Percentiles rank a stretch among this genome's conserved stretches.
These are phyloP conservation scores for Przewalskia tangutica DNA, from an alignment of 257 asterid species.

Conservation along the genomic window DNA sequence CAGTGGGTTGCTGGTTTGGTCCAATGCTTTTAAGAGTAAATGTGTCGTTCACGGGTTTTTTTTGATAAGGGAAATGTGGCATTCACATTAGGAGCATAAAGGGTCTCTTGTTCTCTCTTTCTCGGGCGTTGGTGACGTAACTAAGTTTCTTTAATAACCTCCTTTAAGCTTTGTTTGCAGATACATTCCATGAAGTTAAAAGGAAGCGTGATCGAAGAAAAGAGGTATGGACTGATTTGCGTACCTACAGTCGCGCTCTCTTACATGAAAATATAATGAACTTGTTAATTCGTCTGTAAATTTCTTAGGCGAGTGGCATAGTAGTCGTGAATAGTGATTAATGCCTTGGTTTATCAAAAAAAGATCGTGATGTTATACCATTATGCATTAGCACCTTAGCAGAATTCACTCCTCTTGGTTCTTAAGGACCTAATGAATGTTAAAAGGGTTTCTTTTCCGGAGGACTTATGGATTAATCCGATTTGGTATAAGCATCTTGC, in stretches of 20 bases:
- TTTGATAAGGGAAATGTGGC: background rate
- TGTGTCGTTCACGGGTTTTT: background rate
- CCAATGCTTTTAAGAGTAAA: background rate
- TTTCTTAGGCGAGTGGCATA: no score
- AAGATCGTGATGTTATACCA: background rate
- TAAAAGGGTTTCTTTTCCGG: background rate
- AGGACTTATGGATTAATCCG: background rate
- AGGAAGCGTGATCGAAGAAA: conserved; percentile 68
- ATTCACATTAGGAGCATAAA: background rate
- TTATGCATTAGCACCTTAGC: background rate
- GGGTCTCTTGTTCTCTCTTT: background rate
- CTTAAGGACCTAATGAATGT: background rate
- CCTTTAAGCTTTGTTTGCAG: conserved; percentile 30
- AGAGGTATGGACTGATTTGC: conserved; percentile 37
- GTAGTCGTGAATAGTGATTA: background rate
- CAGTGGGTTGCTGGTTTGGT: background rate
- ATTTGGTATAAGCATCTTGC: background rate
- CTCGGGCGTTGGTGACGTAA: background rate
- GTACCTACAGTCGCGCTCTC: background rate
- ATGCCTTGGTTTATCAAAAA: background rate
- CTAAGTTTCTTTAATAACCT: background rate
- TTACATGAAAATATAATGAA: background rate
- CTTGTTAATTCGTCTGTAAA: background rate
- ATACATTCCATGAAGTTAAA: conserved; percentile 83
- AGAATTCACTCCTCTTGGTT: background rate